Evolutionary conservation across 148 eudicot genomes (phyloP), one percentile per base, ranked within the genome.

Genomic region (Spergularia bocconei): DNA sequence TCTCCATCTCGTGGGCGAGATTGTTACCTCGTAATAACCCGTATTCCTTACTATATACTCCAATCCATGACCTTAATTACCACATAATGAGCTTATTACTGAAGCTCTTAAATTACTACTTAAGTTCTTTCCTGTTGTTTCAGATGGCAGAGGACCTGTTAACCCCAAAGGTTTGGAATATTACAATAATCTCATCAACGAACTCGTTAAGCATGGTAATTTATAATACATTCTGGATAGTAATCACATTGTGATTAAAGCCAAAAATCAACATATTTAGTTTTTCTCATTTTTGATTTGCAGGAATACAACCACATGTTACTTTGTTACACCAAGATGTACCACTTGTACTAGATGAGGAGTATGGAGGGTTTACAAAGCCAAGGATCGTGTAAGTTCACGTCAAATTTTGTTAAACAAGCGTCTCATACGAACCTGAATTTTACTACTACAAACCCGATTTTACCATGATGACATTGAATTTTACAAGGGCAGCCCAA

Each of bases 1-100:
- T 88, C 71, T 91, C 96, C 36, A 87, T 91, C 72, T 85, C 96
- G 20, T 87, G 96, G 96, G 80, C 96, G 16, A 88, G 96, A 83
- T 82, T 91, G 11, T 74, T 91, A 52, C 96, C 96, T 2, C 71
- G 96, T 91, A 88, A 21, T 6, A 63, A 54, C 19, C 14, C 44
- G 3, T 19, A n/a, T 12, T 13, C 51, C 63, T 53, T 33, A 65
- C 25, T 5, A 11, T 0, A 23, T 23, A 23, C 25, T 23, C 25
- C n/a, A n/a, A n/a, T n/a, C n/a, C 25, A 23, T 6, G 1, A 33
- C 6, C 16, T 14, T 3, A 48, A 5, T 17, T 4, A 1, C 6
- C 8, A 9, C 12, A 9, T 1, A 4, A 9, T 17, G 21, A 58
- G 2, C 11, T 36, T 50, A 61, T 21, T 14, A 6, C 2, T 15